Evolutionary conservation across 108 stramenopile species (phyloP), one percentile per base, ranked within the genome.

Genomic region (Heterococcus sp.): DNA sequence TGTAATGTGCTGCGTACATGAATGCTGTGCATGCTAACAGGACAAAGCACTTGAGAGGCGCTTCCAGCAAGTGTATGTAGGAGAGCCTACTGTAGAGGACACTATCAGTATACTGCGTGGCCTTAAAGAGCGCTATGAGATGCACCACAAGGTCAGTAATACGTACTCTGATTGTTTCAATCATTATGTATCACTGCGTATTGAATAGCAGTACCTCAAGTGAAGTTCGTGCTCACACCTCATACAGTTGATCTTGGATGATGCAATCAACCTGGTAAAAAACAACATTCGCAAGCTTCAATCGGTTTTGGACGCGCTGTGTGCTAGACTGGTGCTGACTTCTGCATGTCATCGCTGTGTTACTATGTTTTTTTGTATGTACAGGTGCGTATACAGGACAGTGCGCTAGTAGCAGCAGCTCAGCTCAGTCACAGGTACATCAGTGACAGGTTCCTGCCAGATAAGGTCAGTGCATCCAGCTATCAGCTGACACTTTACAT

Each of bases 31-130:
- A 93, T 97, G 80, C 93, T 94, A 72, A 94, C n/a, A 95, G 77
- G 97, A 98, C 86, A 88, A 94, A 26, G 97, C 97, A 3, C 93
- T 98, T 32, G 96, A 97, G 84, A 78, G 97, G 11, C 92, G 97
- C 21, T 98, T 98, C 72, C 97, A 98, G 84, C 93, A 95, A 68
- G 95, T 98, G 3, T 64, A 72, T 4, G 92, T 97, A 30, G 74
- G 86, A 36, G 95, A 98, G 76, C 97, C 97, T 3, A 88, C 79
- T 21, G 95, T 98, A 1, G 93, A 94, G 76, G 92, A 94, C 65
- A 97, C 97, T 4, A 89, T 98, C 65, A 90, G 90, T 5, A 98
- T 98, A 75, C 88, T 98, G 4, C 92, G 96, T 35, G 97, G 95
- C n/a, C 75, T 97, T 32, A 91, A 92, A 40, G 94, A 94, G 37